Conservation (phyloP, 306 rosid species). For the Aeschynomene evenia region DNA sequence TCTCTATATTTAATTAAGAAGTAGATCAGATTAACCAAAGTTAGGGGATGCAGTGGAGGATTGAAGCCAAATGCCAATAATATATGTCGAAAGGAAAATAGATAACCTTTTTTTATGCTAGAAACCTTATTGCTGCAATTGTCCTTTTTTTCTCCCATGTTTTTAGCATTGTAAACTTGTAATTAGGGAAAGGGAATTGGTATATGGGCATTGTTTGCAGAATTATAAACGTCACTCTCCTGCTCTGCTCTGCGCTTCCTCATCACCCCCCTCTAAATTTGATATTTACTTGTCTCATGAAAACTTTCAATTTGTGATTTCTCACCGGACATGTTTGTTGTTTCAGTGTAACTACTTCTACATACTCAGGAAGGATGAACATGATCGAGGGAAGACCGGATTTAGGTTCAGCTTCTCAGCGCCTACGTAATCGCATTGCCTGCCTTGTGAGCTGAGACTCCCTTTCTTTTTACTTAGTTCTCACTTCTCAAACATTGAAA, state of each 20-base stretch:
- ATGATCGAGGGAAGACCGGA: slow-evolving; percentile 79
- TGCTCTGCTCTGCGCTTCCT: not conserved
- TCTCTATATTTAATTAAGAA: slow-evolving; percentile 8
- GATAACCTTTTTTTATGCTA: not conserved
- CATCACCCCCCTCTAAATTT: not conserved
- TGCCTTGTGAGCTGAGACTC: not conserved
- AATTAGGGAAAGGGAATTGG: not conserved
- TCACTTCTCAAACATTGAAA: not conserved
- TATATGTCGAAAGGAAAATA: not conserved
- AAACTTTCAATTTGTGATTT: slow-evolving; percentile 7
- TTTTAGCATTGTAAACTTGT: not conserved
- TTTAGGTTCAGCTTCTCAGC: slow-evolving; percentile 83
- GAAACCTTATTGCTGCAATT: not conserved
- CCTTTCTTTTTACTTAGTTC: slow-evolving; percentile 11
- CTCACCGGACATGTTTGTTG: slow-evolving; percentile 26
- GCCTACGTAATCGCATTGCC: slow-evolving; percentile 54
- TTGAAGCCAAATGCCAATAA: slow-evolving; percentile 6
- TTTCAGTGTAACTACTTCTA: slow-evolving; percentile 74
- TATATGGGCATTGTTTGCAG: not conserved
- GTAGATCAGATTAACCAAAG: slow-evolving; percentile 2
- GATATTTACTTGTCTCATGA: not conserved
- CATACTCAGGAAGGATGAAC: slow-evolving; percentile 65
- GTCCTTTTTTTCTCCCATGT: not conserved
- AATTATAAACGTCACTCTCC: not conserved
- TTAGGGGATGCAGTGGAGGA: not conserved